Evolutionary conservation across 2,329 filamentous ascomycete species (phyloP), one percentile per base, ranked within the genome.

Genomic region (Alternaria gaisen): DNA sequence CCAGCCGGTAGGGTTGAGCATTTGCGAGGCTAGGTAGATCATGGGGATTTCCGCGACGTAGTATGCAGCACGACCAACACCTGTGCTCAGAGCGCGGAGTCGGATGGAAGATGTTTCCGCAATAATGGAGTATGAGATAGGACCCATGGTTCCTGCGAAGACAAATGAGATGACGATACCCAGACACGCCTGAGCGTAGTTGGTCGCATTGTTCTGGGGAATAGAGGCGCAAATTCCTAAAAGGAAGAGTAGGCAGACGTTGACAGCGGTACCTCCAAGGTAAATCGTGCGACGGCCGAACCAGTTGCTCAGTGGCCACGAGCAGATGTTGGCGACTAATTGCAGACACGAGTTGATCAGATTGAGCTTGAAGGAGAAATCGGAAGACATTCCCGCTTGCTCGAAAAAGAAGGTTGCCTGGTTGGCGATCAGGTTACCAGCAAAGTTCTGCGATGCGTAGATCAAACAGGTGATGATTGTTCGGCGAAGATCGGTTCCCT

Each of bases 61-160:
- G 82, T 90, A 90, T 9, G 82, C 79, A 43, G 79, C 87, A 71
- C 87, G 87, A 72, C 88, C 87, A 53, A 89, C 77, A 77, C 87
- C 87, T 24, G 87, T 90, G 7, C 85, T 89, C 16, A 90, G 78
- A 42, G 88, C 85, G 36, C 88, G 77, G 44, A 90, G 87, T 63
- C 88, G 87, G 57, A 90, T 83, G 44, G 88, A 81, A 0, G 88
- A 88, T 2, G 88, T 90, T 77, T 90, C 88, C 61, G 85, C 86
- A 51, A 90, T 90, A 69, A 90, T 87, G 75, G 87, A 85, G 83
- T 85, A 90, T 11, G 88, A 88, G 40, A 86, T 85, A n/a, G 88
- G 88, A 2, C 86, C 88, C 16, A 86, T 86, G 65, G 86, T 85
- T 18, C 88, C 78, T 38, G 84, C 85, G 79, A 88, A 91, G 26